These are phyloP conservation scores for Yarrowia sp. DNA, from an alignment of 805 yeast species.

Conservation along the genomic window DNA sequence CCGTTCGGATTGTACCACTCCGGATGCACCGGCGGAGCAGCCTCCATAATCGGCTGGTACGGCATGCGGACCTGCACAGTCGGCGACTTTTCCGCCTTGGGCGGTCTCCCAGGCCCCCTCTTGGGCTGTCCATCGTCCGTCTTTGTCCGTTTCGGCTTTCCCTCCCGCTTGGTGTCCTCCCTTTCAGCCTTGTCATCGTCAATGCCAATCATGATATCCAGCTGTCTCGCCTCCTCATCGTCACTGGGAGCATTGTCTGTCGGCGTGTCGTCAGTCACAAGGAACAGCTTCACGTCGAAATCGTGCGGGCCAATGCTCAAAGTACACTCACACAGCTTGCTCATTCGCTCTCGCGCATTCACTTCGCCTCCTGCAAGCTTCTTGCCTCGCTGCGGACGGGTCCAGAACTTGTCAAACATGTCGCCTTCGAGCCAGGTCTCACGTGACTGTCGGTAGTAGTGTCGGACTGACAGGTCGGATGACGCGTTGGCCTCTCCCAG, in stretches of 20 bases:
- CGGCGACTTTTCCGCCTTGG: not conserved
- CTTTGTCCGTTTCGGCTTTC: not conserved
- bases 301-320: constrained; percentile 79
- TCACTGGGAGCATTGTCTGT: constrained; percentile 11
- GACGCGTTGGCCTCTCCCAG: constrained; percentile 20
- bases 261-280: constrained; percentile 68
- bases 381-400: constrained; percentile 59
- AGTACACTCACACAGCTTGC: constrained; percentile 74
- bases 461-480: constrained; percentile 19
- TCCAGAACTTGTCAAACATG: constrained; percentile 80
- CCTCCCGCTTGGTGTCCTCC: not conserved
- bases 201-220: constrained; percentile 12
- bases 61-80: too few species aligned
- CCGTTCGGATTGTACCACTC: constrained; percentile 11
- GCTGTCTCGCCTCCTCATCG: constrained; percentile 10
- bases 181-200: constrained; percentile 2
- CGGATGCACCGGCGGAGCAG: not conserved
- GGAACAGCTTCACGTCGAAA: constrained; percentile 72
- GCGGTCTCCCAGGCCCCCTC: constrained; percentile 1
- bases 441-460: constrained; percentile 52
- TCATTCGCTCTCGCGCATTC: constrained; percentile 83
- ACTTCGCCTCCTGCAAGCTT: constrained; percentile 47
- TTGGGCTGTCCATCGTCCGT: not conserved
- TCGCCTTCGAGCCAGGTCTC: constrained; percentile 61
- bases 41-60: not conserved